Base-by-base conservation (phyloP, 495 filamentous ascomycete species). In the Melanomma pulvis-pyrius region DNA sequence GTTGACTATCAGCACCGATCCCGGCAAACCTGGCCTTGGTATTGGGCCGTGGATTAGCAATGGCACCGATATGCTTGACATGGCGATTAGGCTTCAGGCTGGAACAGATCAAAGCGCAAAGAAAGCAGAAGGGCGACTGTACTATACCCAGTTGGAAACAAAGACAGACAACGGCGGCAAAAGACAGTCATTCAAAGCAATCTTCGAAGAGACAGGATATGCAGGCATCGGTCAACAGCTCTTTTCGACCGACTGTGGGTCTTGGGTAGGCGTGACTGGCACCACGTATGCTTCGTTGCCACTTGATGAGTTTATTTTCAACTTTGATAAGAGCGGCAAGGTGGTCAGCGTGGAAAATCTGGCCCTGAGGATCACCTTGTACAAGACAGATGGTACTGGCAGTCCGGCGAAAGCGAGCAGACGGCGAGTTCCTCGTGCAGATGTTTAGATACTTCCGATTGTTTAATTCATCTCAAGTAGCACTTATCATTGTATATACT, bases 1-100 rank as follows among this genome's bases (percentile, higher is more conserved):
- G n/a, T 28, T 50, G 15, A 50, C 76, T 5, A 70, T 84, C 32
- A 64, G 71, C 44, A 73, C 74, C n/a, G 73, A 79, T 53, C 17
- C 52, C 3, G 54, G 54, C 21, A 72, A 72, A 9, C 79, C 81
- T 0, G 83, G 82, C 0, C 74, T 85, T 1, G 70, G 73, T 12
- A 73, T 86, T 24, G 65, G 72, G 0, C 59, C 72, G 25, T 86
- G 81, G 80, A 74, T 83, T 47, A 80, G 76, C 71, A 83, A 85
- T 66, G 76, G 81, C 25, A 82, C 79, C 4, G 74, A 81, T 55
- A 71, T 82, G 53, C 56, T 79, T 24, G 59, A 62, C n/a, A 53
- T 52, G 59, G 59, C 48, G 28, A 44, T 62, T 7, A 34, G 24
- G 69, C 72, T 54, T 1, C 26, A 29, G 17, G 41, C 36, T 25